Percentiles rank a stretch among this genome's conserved stretches.
phyloP scores from a whole-genome alignment of 140 eudicot genomes.

The Oenanthe javanica region DNA sequence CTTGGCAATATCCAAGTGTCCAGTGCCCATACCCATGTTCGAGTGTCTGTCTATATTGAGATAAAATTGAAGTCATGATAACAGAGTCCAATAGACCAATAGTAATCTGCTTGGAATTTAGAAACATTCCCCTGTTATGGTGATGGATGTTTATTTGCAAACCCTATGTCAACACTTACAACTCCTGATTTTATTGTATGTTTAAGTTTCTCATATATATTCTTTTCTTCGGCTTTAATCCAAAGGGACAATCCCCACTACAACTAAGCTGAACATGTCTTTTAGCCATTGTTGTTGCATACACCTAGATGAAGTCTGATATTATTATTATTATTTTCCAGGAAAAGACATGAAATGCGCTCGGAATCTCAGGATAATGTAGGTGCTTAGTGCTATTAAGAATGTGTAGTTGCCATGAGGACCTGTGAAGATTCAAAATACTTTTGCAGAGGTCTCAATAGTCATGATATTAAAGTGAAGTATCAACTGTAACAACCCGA shows the following conservation, averaged over 20 bases:
- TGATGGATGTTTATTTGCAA: neutral
- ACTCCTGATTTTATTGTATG: neutral
- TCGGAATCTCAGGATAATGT: neutral
- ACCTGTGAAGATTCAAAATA: neutral
- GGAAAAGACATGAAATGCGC: constrained; percentile 8
- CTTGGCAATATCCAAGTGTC: neutral
- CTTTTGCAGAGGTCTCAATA: neutral
- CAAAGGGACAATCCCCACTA: no score
- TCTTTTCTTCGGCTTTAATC: no score
- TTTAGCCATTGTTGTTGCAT: neutral
- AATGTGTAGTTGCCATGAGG: neutral
- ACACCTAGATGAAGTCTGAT: neutral
- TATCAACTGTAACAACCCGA: neutral
- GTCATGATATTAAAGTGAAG: neutral
- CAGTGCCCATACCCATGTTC: neutral
- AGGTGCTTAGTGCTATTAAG: constrained; percentile 6
- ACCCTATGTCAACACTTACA: neutral
- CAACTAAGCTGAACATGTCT: neutral
- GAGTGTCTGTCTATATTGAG: neutral
- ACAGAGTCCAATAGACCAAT: neutral
- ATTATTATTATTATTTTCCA: neutral
- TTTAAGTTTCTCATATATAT: neutral
- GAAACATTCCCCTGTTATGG: neutral
- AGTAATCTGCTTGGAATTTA: neutral
- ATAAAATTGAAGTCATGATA: neutral